Percentiles rank a stretch among this genome's conserved stretches.
Conservation (phyloP, 768 basidiomycete species). For the Amanita phalloides region DNA sequence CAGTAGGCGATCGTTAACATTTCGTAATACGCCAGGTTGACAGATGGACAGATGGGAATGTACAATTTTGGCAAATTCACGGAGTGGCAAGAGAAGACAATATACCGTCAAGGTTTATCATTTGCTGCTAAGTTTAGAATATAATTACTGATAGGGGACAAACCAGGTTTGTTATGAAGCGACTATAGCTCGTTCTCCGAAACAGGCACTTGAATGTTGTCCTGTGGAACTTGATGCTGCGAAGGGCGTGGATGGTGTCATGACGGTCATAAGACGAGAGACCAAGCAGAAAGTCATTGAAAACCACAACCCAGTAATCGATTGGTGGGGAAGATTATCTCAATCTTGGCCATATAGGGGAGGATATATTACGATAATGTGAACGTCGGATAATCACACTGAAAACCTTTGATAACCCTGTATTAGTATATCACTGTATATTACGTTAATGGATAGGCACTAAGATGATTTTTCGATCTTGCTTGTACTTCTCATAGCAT, state of each 20-base stretch:
- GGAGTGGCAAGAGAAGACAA: neutral
- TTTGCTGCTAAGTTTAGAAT: neutral
- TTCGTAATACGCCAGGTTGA: neutral
- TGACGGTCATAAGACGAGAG: constrained; percentile 6
- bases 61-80: neutral
- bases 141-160: neutral
- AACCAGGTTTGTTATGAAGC: constrained; percentile 7
- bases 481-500: constrained; percentile 68
- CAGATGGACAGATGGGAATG: constrained; percentile 4
- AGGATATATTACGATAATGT: constrained; percentile 1
- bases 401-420: constrained; percentile 1
- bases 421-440: constrained; percentile 5
- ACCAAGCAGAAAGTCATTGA: neutral
- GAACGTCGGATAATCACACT: neutral
- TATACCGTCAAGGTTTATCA: constrained; percentile 6
- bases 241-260: constrained; percentile 6
- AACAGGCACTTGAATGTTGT: neutral
- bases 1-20: neutral
- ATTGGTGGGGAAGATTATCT: constrained; percentile 2
- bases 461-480: constrained; percentile 45
- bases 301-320: neutral
- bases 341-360: neutral
- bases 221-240: constrained; percentile 3
- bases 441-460: constrained; percentile 3
- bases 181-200: constrained; percentile 4